A percentile compares a stretch with the other conserved stretches of the same genome.
phyloP scores from a whole-genome alignment of 495 filamentous ascomycete species.

The Podospora pseudopauciseta region DNA sequence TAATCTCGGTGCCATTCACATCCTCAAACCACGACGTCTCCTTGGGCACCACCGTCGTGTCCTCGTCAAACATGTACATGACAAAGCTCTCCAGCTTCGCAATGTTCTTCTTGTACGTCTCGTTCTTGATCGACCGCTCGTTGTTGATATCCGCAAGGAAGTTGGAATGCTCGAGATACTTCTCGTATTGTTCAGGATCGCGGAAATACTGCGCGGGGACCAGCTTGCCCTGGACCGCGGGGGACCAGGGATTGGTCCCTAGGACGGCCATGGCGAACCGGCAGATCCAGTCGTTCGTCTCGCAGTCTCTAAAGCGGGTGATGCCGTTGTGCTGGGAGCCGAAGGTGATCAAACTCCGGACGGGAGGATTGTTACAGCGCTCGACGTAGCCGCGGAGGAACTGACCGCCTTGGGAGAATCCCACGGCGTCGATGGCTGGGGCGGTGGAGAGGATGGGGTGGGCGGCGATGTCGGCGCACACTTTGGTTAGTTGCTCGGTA shows the following conservation, averaged over 20 bases:
- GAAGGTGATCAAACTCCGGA: constrained; percentile 83
- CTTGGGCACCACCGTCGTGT: constrained; percentile 83
- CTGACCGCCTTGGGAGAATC: constrained; percentile 94
- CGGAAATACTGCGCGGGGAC: constrained; percentile 97
- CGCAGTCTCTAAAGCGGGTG: constrained; percentile 65
- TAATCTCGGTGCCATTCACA: constrained; percentile 67
- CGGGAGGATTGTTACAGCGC: constrained; percentile 77
- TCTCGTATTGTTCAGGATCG: constrained; percentile 62
- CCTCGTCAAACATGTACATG: constrained; percentile 87
- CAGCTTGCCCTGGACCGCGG: constrained; percentile 68
- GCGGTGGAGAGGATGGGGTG: constrained; percentile 78
- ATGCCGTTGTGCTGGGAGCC: constrained; percentile 96
- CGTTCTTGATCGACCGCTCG: constrained; percentile 72
- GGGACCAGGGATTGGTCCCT: constrained; percentile 68
- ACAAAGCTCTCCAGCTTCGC: constrained; percentile 69
- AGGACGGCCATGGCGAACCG: constrained; percentile 69
- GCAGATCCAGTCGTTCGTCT: constrained; percentile 71
- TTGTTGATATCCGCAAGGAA: constrained; percentile 99
- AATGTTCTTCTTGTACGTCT: constrained; percentile 68
- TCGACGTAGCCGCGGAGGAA: constrained; percentile 93
- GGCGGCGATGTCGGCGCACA: constrained; percentile 73
- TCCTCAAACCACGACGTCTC: constrained; percentile 91
- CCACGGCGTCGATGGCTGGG: constrained; percentile 81
- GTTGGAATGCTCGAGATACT: constrained; percentile 79
- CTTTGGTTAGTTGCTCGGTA: constrained; percentile 69